Evolutionary conservation across 2,329 filamentous ascomycete genomes (phyloP), one percentile per base, ranked within the genome.

Genomic region (Trichoderma citrinoviride): DNA sequence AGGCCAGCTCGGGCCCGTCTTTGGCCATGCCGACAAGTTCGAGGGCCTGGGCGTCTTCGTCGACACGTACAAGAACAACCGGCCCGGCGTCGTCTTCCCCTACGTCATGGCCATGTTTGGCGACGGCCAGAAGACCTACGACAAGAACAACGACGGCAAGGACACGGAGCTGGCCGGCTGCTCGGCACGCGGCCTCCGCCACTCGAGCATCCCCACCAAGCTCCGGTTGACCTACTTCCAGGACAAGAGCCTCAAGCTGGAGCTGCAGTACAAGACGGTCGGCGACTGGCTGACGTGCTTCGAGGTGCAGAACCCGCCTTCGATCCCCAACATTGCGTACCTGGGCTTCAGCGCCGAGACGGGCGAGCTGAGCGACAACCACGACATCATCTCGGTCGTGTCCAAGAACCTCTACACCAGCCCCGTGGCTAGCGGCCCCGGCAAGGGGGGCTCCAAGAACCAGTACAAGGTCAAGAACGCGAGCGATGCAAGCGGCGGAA

Each of bases 31-130:
- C 33, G 94, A 99, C 79, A 87, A 87, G 69, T 99, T 98, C 72
- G 94, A 99, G 77, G 95, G 95, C 5, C 85, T 99, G 53, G 95
- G 93, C 62, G 85, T 99, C 77, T 98, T 97, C 82, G 87, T 99
- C 80, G 95, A 99, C 77, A 99, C 95, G 50, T 99, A 99, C 85
- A 99, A 99, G 87, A 99, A 99, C 83, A 97, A 97, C 82, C 88
- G 95, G 15, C 94, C 95, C 0, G 95, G 95, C 49, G 90, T 92
- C 47, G 91, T 97, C 53, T 99, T 99, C 79, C 95, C 95, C 57
- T 97, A 97, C 75, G 90, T 99, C 73, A 97, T 98, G 93, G 94
- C 93, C 68, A 98, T 98, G 95, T 83, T 93, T 70, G 95, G 95
- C 66, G 95, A 99, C 76, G 94, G 95, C 67, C 83, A 92, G 75